Conservation (phyloP, 2,329 filamentous ascomycete genomes). For the Trichophyton rubrum region DNA sequence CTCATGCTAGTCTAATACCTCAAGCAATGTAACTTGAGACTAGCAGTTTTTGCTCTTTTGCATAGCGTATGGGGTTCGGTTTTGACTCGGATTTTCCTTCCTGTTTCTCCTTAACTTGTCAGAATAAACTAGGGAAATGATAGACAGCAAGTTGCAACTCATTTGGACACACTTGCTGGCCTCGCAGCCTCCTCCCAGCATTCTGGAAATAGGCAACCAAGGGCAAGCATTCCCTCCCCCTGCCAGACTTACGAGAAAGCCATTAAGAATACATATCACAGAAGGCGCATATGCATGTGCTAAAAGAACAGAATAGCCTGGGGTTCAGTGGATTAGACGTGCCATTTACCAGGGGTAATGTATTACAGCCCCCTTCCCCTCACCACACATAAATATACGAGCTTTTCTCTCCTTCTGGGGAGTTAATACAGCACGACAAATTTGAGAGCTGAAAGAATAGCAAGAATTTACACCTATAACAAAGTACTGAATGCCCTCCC, state of each 20-base stretch:
- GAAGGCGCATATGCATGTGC: neutral
- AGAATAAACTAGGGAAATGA: neutral
- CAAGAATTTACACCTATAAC: neutral
- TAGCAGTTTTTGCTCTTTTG: neutral
- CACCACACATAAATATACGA: neutral
- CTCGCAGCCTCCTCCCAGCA: neutral
- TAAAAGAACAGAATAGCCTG: neutral
- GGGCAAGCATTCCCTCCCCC: neutral
- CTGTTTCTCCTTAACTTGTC: neutral
- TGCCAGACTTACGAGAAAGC: neutral
- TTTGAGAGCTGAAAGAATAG: neutral
- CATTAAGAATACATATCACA: neutral
- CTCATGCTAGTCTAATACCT: neutral
- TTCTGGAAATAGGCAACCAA: neutral
- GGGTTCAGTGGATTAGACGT: neutral
- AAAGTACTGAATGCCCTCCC: neutral
- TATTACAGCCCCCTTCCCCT: neutral
- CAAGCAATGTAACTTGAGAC: neutral
- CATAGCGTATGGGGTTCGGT: conserved; percentile 13
- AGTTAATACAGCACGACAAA: neutral
- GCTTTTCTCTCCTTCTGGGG: neutral
- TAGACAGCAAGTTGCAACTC: neutral
- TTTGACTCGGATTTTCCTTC: neutral
- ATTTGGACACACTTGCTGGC: neutral
- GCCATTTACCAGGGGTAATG: neutral